A percentile compares a stretch with the other conserved stretches of the same genome.
phyloP scores from a whole-genome alignment of 2,329 filamentous ascomycete genomes.

The Fusarium sp. region DNA sequence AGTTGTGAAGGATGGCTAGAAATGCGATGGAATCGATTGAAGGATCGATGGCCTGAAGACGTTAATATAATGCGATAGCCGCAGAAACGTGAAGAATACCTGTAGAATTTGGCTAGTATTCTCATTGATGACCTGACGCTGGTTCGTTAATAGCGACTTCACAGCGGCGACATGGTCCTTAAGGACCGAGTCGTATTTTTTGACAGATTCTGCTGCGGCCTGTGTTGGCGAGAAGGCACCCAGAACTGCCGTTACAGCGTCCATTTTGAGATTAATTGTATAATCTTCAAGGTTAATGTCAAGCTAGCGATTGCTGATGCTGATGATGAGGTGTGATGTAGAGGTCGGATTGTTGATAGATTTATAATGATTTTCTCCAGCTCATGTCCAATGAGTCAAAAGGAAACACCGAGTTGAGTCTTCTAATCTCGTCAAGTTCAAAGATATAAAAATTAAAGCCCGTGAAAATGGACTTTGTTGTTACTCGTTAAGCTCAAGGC shows the following conservation, averaged over 20 bases:
- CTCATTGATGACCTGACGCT: slow-evolving; percentile 47
- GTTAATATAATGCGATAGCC: slow-evolving; percentile 26
- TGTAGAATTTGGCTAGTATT: slow-evolving; percentile 55
- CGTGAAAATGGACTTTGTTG: slow-evolving; percentile 10
- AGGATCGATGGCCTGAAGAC: slow-evolving; percentile 58
- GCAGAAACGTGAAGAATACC: slow-evolving; percentile 44
- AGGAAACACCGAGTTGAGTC: background rate
- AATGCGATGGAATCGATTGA: slow-evolving; percentile 63
- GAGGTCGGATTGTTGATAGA: slow-evolving; percentile 12
- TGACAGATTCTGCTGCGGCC: slow-evolving; percentile 42
- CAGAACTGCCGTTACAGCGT: slow-evolving; percentile 48
- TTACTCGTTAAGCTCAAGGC: slow-evolving; percentile 31
- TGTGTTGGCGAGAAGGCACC: slow-evolving; percentile 55
- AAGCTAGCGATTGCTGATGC: slow-evolving; percentile 11
- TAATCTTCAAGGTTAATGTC: background rate
- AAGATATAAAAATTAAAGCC: background rate
- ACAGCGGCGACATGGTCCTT: slow-evolving; percentile 54
- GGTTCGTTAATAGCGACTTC: slow-evolving; percentile 52
- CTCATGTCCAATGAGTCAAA: slow-evolving; percentile 15
- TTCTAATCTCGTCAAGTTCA: background rate
- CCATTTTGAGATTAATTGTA: slow-evolving; percentile 45
- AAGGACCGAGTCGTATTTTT: slow-evolving; percentile 55
- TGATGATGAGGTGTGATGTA: slow-evolving; percentile 12
- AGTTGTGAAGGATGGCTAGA: slow-evolving; percentile 58
- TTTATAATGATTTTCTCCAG: slow-evolving; percentile 11